Base-by-base conservation (phyloP, 2,329 filamentous ascomycete species). In the Trichoderma afroharzianum region DNA sequence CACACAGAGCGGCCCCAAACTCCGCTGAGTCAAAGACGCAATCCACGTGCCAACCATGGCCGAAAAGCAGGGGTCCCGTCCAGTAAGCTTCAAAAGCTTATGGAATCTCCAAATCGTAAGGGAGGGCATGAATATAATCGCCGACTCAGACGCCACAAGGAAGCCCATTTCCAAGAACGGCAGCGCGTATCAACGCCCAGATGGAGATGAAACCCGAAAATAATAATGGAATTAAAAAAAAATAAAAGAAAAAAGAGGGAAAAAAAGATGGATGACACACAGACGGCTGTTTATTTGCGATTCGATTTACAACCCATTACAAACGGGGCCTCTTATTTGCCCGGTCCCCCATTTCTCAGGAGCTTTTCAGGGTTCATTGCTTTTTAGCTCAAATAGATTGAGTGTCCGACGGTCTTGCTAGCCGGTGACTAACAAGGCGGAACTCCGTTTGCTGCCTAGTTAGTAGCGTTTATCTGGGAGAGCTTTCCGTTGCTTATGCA, bases 41-140 rank as follows among this genome's bases (percentile, higher is more conserved):
- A 64, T 53, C 62, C 62, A 64, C 62, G 62, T 64, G 62, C 62
- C 62, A 64, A 50, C n/a, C 62, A 64, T 64, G 30, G 28, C 57
- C 18, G n/a, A 58, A 59, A 28, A 28, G n/a, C 33, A 63, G 59
- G 33, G 64, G 64, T 59, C 53, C 64, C 64, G 64, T 47, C 64
- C 64, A 59, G 55, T 68, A 68, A 68, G 64, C 33, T 68, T 68
- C 33, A 7, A 21, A 43, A 68, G 64, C 64, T 47, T 68, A 55
- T 66, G 63, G 30, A 55, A 21, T 50, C 30, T 67, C 64, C 15
- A 32, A 59, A 24, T 12, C 30, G 24, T n/a, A 47, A 26, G 47
- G 30, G 32, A 30, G 9, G 15, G 28, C 18, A 32, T 32, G 57
- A 14, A 7, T 32, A 21, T 59, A 33, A 59, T 59, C 64, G 64